Evolutionary conservation across 306 rosid species (phyloP), one percentile per base, ranked within the genome.

Genomic region (Hippophae gyantsensis): DNA sequence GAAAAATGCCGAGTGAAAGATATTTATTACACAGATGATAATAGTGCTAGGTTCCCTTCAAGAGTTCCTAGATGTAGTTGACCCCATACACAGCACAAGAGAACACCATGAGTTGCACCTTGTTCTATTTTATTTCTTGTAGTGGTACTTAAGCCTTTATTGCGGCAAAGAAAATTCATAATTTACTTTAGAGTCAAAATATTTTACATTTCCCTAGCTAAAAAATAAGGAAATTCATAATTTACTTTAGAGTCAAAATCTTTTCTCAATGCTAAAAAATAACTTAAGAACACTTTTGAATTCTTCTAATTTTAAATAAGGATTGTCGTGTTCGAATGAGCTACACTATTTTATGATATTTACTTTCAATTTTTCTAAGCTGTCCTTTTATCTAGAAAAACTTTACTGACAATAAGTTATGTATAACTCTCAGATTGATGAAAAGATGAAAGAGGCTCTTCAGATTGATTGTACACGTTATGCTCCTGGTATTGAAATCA

Each of bases 391-490:
- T 23, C 6, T 13, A 10, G 23, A 45, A 3, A 7, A 6, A 13
- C 54, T 56, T 23, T 54, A 13, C n/a, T 69, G 47, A 71, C 66
- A 40, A 56, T 11, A 32, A 18, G 55, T 47, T 1, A 14, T 52
- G 14, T 49, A 12, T 7, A 66, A 46, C 48, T 46, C 55, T 74
- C 79, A 92, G 99, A 92, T 92, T 73, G 99, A 83, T 63, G 98
- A 92, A 70, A 82, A 69, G 76, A 92, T 92, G 98, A 87, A 87
- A 81, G 96, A 88, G 44, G 89, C 96, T 46, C 95, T 88, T 69
- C 99, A 92, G 78, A 92, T 55, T 78, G 96, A 83, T 62, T 88
- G 96, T 74, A 92, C 93, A 7, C 86, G 73, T 41, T 88, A 92
- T 83, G 99, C 99, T 58, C 93, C 88, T 0, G 99, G 99, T 14